These are phyloP conservation scores for Rhynchosporium agropyri DNA, from an alignment of 2,329 filamentous ascomycete genomes.

Conservation along the genomic window DNA sequence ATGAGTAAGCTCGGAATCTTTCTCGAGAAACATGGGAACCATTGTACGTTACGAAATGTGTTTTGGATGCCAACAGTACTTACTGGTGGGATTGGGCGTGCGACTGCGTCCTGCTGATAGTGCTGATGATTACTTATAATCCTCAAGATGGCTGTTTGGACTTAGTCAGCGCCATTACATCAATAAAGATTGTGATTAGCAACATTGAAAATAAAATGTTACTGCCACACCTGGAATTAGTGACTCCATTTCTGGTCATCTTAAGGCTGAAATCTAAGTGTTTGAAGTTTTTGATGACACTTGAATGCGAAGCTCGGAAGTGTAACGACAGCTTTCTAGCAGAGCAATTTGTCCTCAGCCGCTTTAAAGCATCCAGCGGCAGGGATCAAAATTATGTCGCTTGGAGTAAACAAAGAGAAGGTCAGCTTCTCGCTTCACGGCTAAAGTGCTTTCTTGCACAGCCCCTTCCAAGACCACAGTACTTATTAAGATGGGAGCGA, in stretches of 20 bases:
- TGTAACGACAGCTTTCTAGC: no score
- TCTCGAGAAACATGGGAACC: no score
- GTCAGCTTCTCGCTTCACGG: neutral
- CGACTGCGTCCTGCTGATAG: no score
- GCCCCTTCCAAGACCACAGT: neutral
- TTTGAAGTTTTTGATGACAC: neutral
- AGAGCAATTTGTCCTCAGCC: no score
- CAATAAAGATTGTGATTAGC: neutral
- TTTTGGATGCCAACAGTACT: no score
- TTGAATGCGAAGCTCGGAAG: neutral
- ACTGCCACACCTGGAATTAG: neutral
- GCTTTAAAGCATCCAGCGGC: no score
- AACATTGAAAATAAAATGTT: neutral
- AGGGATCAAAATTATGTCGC: no score
- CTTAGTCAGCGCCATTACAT: neutral
- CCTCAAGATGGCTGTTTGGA: neutral
- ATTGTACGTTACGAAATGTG: no score
- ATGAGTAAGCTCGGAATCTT: no score
- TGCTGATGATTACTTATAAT: neutral
- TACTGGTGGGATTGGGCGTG: no score
- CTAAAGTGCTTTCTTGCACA: constrained; percentile 6
- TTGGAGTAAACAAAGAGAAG: neutral
- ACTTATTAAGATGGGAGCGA: neutral
- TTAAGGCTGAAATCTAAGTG: neutral
- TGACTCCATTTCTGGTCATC: neutral